phyloP scores from a whole-genome alignment of 2,329 filamentous ascomycete species.

The Cercospora sp. region DNA sequence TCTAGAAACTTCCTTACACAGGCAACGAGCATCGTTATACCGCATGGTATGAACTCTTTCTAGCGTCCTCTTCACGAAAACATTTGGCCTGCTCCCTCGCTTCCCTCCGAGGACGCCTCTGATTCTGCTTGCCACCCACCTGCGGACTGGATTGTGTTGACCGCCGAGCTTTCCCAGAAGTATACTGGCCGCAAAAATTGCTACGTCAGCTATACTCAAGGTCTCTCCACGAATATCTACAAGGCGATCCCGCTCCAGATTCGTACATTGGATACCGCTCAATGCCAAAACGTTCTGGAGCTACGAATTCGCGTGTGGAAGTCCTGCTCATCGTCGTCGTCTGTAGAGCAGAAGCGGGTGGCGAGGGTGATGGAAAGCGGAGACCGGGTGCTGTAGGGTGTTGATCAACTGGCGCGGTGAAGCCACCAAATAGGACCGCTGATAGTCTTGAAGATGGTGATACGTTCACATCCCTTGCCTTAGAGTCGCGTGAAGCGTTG shows the following conservation, averaged over 20 bases:
- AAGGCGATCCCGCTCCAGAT: neutral
- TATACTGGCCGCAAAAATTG: neutral
- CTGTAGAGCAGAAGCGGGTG: too few relatives aligned
- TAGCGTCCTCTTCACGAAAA: neutral
- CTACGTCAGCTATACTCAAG: neutral
- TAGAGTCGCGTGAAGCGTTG: too few relatives aligned
- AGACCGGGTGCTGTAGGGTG: too few relatives aligned
- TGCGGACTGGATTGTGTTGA: neutral
- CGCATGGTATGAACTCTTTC: too few relatives aligned
- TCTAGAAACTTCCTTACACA: neutral
- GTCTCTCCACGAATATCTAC: neutral
- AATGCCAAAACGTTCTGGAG: neutral
- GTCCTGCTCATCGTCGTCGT: too few relatives aligned
- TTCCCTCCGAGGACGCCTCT: neutral
- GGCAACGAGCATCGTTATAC: too few relatives aligned
- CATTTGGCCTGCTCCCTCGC: neutral
- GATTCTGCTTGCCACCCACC: neutral
- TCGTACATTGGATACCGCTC: neutral
- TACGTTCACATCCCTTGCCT: too few relatives aligned
- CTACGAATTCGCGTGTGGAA: neutral
- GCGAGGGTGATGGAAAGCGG: too few relatives aligned
- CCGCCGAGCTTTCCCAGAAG: neutral
- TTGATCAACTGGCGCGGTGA: too few relatives aligned
- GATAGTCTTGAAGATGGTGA: too few relatives aligned
- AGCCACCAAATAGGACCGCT: too few relatives aligned